A percentile compares a stretch with the other conserved stretches of the same genome.
These are phyloP conservation scores for Caloboletus firmus DNA, from an alignment of 1,284 basidiomycete genomes.

Conservation along the genomic window DNA sequence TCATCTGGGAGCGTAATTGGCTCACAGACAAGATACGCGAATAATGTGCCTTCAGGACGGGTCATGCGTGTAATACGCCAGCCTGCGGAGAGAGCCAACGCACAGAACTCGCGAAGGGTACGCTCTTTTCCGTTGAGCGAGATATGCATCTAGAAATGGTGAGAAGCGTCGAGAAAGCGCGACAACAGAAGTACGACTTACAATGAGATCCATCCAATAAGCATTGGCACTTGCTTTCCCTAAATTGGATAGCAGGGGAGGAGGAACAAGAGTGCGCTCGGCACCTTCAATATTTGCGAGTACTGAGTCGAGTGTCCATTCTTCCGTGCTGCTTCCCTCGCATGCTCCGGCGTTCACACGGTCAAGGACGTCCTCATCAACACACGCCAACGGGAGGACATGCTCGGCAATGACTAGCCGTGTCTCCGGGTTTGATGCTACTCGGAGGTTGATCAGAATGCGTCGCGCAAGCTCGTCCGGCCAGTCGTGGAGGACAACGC, in stretches of 20 bases:
- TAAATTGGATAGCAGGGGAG: slow-evolving; percentile 64
- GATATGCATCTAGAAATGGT: slow-evolving; percentile 58
- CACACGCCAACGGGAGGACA: slow-evolving; percentile 65
- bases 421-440: slow-evolving; percentile 52
- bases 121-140: slow-evolving; percentile 71
- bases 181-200: slow-evolving; percentile 30
- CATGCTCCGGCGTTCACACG: slow-evolving; percentile 3
- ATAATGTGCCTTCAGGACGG: slow-evolving; percentile 58
- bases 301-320: slow-evolving; percentile 28
- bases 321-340: slow-evolving; percentile 11
- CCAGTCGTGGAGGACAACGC: slow-evolving; percentile 75
- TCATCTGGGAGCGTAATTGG: slow-evolving; percentile 50
- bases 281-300: slow-evolving; percentile 44
- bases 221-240: slow-evolving; percentile 70
- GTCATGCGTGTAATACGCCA: slow-evolving; percentile 65
- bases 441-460: slow-evolving; percentile 51
- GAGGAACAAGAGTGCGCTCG: slow-evolving; percentile 45
- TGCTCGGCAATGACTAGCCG: slow-evolving; percentile 67
- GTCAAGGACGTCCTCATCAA: slow-evolving; percentile 41
- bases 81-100: slow-evolving; percentile 57
- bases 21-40: slow-evolving; percentile 65
- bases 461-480: slow-evolving; percentile 58
- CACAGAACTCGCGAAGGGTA: slow-evolving; percentile 62
- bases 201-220: slow-evolving; percentile 73
- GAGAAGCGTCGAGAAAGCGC: background rate